Conservation (phyloP, 129 eudicot genomes). For the Flaveria ramosissima region DNA sequence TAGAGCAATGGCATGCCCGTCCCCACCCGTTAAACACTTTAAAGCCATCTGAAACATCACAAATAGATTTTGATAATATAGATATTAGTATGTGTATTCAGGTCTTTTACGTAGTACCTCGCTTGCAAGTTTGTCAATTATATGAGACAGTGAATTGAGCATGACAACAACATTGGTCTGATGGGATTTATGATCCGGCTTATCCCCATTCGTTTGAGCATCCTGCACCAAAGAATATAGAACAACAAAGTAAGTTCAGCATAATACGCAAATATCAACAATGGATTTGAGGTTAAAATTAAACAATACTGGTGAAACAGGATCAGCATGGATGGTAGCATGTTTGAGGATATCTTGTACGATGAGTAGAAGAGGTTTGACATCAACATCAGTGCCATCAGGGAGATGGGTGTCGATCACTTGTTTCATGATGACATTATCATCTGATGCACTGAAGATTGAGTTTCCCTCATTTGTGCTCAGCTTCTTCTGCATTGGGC, state of each 20-base stretch:
- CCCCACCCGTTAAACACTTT: constrained; percentile 51
- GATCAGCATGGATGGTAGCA: constrained; percentile 43
- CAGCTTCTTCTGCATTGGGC: constrained; percentile 34
- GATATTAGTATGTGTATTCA: constrained; percentile 25
- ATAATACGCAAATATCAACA: neutral
- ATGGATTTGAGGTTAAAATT: neutral
- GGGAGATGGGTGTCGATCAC: constrained; percentile 54
- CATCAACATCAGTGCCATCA: constrained; percentile 55
- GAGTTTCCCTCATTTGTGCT: constrained; percentile 44
- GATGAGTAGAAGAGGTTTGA: constrained; percentile 58
- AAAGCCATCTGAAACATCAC: constrained; percentile 48
- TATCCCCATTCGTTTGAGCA: constrained; percentile 25
- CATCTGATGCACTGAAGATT: constrained; percentile 59
- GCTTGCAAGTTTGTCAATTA: constrained; percentile 54
- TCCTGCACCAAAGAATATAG: constrained; percentile 21
- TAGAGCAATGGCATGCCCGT: constrained; percentile 62
- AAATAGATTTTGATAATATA: constrained; percentile 12
- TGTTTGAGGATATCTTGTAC: constrained; percentile 53
- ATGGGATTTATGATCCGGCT: constrained; percentile 33
- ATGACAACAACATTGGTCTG: constrained; percentile 35
- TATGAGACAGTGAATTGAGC: constrained; percentile 46
- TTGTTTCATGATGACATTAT: constrained; percentile 60
- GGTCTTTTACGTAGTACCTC: constrained; percentile 45
- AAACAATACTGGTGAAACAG: constrained; percentile 27
- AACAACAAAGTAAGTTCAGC: neutral